Base-by-base conservation (phyloP, 306 rosid genomes). In the Cyamopsis tetragonoloba region DNA sequence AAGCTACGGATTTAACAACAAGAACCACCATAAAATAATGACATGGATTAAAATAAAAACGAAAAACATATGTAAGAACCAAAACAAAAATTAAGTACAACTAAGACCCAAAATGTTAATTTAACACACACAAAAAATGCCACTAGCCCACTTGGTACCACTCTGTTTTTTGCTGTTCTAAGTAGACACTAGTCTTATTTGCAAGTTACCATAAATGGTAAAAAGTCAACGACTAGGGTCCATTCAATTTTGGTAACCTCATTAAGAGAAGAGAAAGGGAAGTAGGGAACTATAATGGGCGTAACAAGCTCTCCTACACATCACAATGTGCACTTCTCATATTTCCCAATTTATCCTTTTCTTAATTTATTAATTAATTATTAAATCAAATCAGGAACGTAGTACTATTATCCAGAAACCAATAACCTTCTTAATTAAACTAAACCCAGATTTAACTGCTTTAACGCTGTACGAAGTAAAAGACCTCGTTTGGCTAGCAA, bases 391-490 rank as follows among this genome's bases (percentile, higher is more conserved):
- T 37, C 9, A 6, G 5, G 42, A 26, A 26, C n/a, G n/a, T n/a
- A n/a, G n/a, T n/a, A n/a, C n/a, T n/a, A n/a, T n/a, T n/a, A n/a
- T 20, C 4, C 27, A 55, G 24, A 5, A 18, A 58, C 19, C 28
- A 44, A 18, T 35, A 18, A 39, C 66, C 66, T 38, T 69, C 18
- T 9, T 0, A 8, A 49, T 42, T 28, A 55, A 77, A 56, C 47
- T n/a, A 77, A 23, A 24, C 54, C 54, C 48, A 6, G 15, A 62
- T 5, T 6, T 31, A 49, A 14, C 14, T 50, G 12, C 76, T 70
- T 70, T 70, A 44, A 35, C 62, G 39, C 62, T 20, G 49, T 73
- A 44, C 73, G 24, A 70, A 56, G 66, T 34, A n/a, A 43, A 44
- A 34, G 32, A 51, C 66, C 34, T 5, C 24, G 79, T 60, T 62